Percentiles rank a stretch among this genome's conserved stretches.
phyloP scores from a whole-genome alignment of 352 stramenopile species.

The Lagenidium giganteum region DNA sequence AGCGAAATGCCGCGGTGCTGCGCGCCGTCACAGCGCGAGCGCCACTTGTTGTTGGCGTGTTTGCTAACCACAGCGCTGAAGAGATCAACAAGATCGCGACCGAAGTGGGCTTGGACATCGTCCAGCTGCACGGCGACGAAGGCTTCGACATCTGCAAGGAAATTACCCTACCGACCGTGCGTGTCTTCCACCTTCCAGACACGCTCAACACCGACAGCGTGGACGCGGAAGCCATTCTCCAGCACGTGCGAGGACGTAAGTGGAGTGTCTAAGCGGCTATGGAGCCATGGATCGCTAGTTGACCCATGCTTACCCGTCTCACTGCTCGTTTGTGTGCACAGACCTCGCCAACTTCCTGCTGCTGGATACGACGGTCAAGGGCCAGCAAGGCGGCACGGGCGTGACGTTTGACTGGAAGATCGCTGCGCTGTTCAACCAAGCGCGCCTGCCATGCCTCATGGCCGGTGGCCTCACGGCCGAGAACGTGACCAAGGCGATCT shows the following conservation, averaged over 20 bases:
- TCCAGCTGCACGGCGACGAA: slow-evolving; percentile 97
- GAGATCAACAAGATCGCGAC: slow-evolving; percentile 88
- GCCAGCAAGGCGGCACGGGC: slow-evolving; percentile 89
- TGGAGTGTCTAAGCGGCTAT: no score
- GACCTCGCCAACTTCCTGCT: slow-evolving; percentile 88
- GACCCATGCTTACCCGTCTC: no score
- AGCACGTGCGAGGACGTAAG: slow-evolving; percentile 43
- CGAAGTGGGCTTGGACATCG: slow-evolving; percentile 92
- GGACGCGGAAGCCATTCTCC: slow-evolving; percentile 66
- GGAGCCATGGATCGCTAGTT: no score
- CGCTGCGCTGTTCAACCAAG: slow-evolving; percentile 84
- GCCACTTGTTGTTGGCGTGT: slow-evolving; percentile 93
- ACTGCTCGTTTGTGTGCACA: no score
- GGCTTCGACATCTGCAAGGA: slow-evolving; percentile 84
- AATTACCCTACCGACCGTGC: slow-evolving; percentile 87
- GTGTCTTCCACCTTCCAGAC: slow-evolving; percentile 92
- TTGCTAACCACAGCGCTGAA: slow-evolving; percentile 93
- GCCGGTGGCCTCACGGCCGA: slow-evolving; percentile 93
- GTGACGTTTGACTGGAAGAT: slow-evolving; percentile 97
- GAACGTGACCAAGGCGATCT: slow-evolving; percentile 91
- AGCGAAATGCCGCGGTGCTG: slow-evolving; percentile 60
- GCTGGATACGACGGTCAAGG: slow-evolving; percentile 96
- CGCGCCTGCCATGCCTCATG: slow-evolving; percentile 93
- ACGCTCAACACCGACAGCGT: slow-evolving; percentile 62
- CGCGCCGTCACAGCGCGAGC: slow-evolving; percentile 63